These are phyloP conservation scores for Thalassia testudinum DNA, from an alignment of 116 monocot species.

Conservation along the genomic window DNA sequence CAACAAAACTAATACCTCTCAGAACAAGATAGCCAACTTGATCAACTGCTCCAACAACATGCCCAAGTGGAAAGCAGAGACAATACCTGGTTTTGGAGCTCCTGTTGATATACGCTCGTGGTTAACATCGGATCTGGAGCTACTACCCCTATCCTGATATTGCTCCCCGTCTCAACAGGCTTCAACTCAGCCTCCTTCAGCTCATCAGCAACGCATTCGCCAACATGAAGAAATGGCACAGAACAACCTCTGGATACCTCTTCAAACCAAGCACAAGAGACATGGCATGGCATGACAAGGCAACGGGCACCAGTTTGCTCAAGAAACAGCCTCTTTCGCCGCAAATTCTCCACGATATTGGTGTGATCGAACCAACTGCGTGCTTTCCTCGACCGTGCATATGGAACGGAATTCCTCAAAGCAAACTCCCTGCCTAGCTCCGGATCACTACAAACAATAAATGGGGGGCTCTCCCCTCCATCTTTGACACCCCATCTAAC, in stretches of 20 bases:
- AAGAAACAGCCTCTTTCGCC: conserved; percentile 31
- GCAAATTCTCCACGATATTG: conserved; percentile 28
- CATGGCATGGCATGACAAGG: conserved; percentile 63
- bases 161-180: conserved; percentile 55
- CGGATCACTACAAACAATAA: conserved; percentile 51
- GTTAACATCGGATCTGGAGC: conserved; percentile 12
- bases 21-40: no score
- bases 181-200: conserved; percentile 35
- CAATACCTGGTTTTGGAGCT: conserved; percentile 42
- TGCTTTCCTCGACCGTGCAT: conserved; percentile 1
- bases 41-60: no score
- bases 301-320: conserved; percentile 54
- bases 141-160: conserved; percentile 37
- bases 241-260: conserved; percentile 46
- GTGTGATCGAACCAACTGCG: conserved; percentile 3
- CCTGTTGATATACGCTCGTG: conserved; percentile 30
- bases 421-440: conserved; percentile 14
- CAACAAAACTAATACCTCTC: no score
- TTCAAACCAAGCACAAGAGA: conserved; percentile 31
- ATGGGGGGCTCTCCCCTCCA: conserved; percentile 30
- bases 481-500: conserved; percentile 19
- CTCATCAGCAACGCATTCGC: conserved; percentile 39
- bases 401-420: conserved; percentile 4
- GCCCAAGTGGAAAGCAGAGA: background rate
- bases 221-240: conserved; percentile 51